Evolutionary conservation across 192 early-diverging fungal species (phyloP).

Genomic region (Rhizophlyctis rosea): DNA sequence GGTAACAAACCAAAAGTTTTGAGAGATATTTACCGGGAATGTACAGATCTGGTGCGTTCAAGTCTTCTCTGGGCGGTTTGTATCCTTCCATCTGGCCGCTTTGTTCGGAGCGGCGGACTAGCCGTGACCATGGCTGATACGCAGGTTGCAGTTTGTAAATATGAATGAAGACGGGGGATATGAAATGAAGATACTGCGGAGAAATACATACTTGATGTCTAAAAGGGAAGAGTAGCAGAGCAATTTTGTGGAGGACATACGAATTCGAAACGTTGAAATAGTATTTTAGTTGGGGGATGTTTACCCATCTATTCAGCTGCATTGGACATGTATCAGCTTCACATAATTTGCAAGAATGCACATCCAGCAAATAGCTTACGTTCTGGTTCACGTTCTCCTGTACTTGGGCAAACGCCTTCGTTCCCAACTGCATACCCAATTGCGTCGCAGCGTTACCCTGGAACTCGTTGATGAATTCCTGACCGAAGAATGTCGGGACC

Average conservation of each 20-base stretch:
- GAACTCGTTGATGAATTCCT: conserved; percentile 37
- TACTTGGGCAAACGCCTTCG: conserved; percentile 75
- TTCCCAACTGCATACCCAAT: conserved; percentile 93
- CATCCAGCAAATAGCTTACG: too few species aligned
- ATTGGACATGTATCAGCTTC: conserved; percentile 15
- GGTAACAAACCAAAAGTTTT: too few species aligned
- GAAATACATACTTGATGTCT: conserved; percentile 50
- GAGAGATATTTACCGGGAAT: conserved; percentile 64
- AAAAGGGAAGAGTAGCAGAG: conserved; percentile 86
- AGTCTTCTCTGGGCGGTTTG: conserved; percentile 85
- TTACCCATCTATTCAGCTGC: conserved; percentile 79
- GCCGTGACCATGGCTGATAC: conserved; percentile 70
- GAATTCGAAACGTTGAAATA: conserved; percentile 96
- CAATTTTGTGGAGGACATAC: conserved; percentile 87
- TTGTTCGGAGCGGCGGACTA: conserved; percentile 69
- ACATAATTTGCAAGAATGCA: conserved; percentile 4
- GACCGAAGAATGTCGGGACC: conserved; percentile 9
- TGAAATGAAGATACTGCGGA: not conserved
- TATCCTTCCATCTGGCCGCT: conserved; percentile 57
- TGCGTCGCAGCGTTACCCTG: conserved; percentile 57
- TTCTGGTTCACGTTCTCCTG: conserved; percentile 89
- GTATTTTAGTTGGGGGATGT: conserved; percentile 79
- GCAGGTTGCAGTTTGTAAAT: not conserved
- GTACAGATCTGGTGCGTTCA: conserved; percentile 95
- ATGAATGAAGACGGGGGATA: too few species aligned